Base-by-base conservation (phyloP, 805 yeast genomes). In the Yueomyces sinensis region DNA sequence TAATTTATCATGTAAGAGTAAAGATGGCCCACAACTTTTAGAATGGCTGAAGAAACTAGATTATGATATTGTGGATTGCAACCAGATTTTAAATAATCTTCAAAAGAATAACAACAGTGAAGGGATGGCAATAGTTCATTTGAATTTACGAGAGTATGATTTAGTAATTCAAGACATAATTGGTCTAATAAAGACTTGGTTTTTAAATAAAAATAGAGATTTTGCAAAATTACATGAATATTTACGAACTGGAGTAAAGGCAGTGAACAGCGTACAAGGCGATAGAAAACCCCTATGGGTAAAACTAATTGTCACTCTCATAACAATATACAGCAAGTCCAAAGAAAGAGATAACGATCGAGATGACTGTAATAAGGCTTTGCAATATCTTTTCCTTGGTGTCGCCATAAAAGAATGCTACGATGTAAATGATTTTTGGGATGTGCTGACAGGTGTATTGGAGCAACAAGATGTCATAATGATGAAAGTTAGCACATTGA, bases 401-500 rank as follows among this genome's bases (percentile, higher is more conserved):
- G 34, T 54, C 15, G 45, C 54, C 11, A 36, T 42, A 2, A 41
- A 43, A 9, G 43, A 42, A 17, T 40, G 41, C 9, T 44, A 47
- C 13, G 25, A 31, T 7, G 18, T 30, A n/a, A 43, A 50, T 15
- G 67, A 77, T 1, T 71, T 82, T 40, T 55, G 74, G 34, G 57
- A 60, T 14, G 73, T 79, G 2, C 66, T 79, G 42, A 66, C 74
- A 22, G 54, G 58, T 30, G 73, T 79, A 37, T 54, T 82, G 27
- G 67, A 65, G 29, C 54, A 69, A 3, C 62, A 76, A 2, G 63
- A 66, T 3, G 43, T 56, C 3, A 58, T 64, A 15, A 49, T 66
- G 19, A 68, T 80, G 5, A 71, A 74, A 6, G 48, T 79, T 4
- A 70, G 75, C 0, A 77, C 78, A 42, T 67, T 82, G 13, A 61